phyloP scores from a whole-genome alignment of 2,329 filamentous ascomycete genomes.

The Beauveria brongniartii region DNA sequence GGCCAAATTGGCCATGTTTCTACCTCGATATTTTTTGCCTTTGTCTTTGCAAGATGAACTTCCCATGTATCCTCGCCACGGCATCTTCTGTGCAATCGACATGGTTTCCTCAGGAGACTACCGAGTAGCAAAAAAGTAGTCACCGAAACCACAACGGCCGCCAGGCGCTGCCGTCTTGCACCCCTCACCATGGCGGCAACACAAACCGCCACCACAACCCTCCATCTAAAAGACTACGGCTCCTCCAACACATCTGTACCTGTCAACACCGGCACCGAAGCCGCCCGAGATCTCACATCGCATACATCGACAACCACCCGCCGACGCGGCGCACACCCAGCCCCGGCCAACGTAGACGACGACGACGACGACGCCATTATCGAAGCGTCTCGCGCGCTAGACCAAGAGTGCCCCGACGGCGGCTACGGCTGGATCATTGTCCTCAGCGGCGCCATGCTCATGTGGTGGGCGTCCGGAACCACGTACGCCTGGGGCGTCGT shows the following conservation, averaged over 20 bases:
- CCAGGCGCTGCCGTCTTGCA: background rate
- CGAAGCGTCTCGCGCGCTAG: conserved; percentile 32
- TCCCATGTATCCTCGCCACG: no score
- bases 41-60: no score
- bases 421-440: conserved; percentile 46
- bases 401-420: conserved; percentile 37
- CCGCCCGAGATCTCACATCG: background rate
- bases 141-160: no score
- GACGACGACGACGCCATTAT: conserved; percentile 16
- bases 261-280: background rate
- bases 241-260: background rate
- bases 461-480: conserved; percentile 45
- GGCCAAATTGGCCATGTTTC: background rate
- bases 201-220: background rate
- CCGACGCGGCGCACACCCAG: background rate
- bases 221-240: background rate
- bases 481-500: conserved; percentile 49
- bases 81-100: no score
- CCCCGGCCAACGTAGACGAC: no score
- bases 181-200: background rate
- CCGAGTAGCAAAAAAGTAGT: no score
- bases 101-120: no score
- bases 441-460: conserved; percentile 35
- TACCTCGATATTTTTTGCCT: background rate
- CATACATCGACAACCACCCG: background rate